A percentile compares a stretch with the other conserved stretches of the same genome.
These are phyloP conservation scores for Aquanectria penicillioides DNA, from an alignment of 2,329 filamentous ascomycete species.

Conservation along the genomic window DNA sequence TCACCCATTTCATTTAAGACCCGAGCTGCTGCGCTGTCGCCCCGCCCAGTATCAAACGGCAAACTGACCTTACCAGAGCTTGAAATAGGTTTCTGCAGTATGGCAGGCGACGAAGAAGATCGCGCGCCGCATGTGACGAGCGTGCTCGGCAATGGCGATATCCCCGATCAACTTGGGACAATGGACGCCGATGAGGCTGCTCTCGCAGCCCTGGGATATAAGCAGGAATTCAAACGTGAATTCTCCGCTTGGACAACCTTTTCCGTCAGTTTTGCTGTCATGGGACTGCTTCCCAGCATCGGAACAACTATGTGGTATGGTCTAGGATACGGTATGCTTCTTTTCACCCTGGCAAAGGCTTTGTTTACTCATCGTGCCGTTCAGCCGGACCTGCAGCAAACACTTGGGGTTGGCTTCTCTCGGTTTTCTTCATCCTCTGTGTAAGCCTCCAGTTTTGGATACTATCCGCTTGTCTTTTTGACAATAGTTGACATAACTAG, in stretches of 20 bases:
- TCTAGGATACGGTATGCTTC: conserved; percentile 16
- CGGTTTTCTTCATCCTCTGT: conserved; percentile 24
- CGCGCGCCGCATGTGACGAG: conserved; percentile 6
- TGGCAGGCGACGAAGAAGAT: conserved; percentile 14
- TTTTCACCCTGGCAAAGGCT: background rate
- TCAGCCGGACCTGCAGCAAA: conserved; percentile 21
- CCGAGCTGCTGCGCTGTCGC: too few species aligned
- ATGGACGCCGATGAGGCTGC: conserved; percentile 19
- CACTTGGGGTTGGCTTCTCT: conserved; percentile 25
- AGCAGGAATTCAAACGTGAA: conserved; percentile 25
- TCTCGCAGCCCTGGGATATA: conserved; percentile 23
- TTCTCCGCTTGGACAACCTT: conserved; percentile 20
- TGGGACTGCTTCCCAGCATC: conserved; percentile 25
- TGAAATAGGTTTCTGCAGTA: too few species aligned
- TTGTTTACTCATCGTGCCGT: background rate
- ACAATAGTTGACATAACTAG: background rate
- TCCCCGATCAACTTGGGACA: conserved; percentile 5
- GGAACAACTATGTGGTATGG: conserved; percentile 27
- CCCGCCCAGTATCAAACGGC: too few species aligned
- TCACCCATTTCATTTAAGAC: too few species aligned
- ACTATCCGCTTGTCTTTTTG: too few species aligned
- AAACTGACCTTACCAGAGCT: too few species aligned
- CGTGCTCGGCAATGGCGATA: conserved; percentile 15
- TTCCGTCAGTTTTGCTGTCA: conserved; percentile 22
- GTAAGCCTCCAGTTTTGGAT: too few species aligned